These are phyloP conservation scores for Debaryomycetaceae sp. DNA, from an alignment of 1,139 yeast species.

Conservation along the genomic window DNA sequence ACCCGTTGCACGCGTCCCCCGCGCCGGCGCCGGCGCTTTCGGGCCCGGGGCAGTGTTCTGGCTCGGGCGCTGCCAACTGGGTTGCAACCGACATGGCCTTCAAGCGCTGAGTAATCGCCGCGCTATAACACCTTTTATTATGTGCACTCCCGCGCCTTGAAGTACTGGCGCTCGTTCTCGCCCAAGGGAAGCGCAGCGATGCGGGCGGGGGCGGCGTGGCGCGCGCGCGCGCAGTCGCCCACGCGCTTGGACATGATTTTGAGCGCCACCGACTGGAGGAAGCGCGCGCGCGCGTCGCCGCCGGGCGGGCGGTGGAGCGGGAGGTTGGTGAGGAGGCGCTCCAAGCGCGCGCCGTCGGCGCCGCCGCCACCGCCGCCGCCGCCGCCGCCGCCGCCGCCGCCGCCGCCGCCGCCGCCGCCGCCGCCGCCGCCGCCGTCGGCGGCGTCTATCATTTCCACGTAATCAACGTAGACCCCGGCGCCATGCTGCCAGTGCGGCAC, in stretches of 20 bases:
- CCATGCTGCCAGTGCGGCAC: slow-evolving; percentile 59
- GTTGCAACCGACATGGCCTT: slow-evolving; percentile 10
- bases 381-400: no score
- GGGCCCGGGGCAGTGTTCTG: slow-evolving; percentile 98
- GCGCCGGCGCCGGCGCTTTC: slow-evolving; percentile 91
- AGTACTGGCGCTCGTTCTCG: slow-evolving; percentile 42
- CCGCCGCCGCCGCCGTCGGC: not conserved
- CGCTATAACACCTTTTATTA: slow-evolving; percentile 18
- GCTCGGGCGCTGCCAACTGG: slow-evolving; percentile 55
- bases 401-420: no score
- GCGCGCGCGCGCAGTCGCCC: slow-evolving; percentile 34
- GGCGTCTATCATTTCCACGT: slow-evolving; percentile 12
- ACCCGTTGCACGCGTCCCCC: slow-evolving; percentile 90
- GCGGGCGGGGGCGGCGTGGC: slow-evolving; percentile 15
- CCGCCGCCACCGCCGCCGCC: no score
- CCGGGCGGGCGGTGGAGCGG: slow-evolving; percentile 33
- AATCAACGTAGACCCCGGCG: slow-evolving; percentile 53
- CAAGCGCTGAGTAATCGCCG: slow-evolving; percentile 15
- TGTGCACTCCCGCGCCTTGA: no score
- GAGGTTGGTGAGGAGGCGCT: slow-evolving; percentile 39
- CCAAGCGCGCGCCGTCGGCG: not conserved
- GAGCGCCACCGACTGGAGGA: slow-evolving; percentile 41
- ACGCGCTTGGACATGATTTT: slow-evolving; percentile 48
- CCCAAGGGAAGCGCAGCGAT: slow-evolving; percentile 39
- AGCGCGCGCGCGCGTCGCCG: slow-evolving; percentile 12